Evolutionary conservation across 805 yeast species (phyloP).

Genomic region (Myxozyma melibiosi): DNA sequence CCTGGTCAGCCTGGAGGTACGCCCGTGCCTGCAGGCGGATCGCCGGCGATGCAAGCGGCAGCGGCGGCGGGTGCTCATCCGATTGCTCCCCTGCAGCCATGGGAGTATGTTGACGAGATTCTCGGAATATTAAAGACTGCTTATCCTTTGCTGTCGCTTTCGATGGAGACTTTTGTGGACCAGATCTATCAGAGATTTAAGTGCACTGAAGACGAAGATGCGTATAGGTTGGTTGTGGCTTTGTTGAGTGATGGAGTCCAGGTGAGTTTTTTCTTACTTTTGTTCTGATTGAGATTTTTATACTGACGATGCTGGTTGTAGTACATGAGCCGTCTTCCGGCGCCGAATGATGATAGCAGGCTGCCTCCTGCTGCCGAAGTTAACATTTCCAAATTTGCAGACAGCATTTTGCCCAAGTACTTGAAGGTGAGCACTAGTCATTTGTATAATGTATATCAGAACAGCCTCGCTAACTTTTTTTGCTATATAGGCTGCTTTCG

Average conservation of each 20-base stretch:
- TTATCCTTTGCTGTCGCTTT: constrained; percentile 87
- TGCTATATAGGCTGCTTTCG: constrained; percentile 84
- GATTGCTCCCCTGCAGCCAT: constrained; percentile 57
- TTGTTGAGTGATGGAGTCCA: constrained; percentile 91
- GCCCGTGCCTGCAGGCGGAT: constrained; percentile 8
- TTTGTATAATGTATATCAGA: too few relatives aligned
- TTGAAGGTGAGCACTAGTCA: constrained; percentile 51
- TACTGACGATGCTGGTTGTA: background rate
- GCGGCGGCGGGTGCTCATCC: constrained; percentile 27
- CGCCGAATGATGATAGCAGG: constrained; percentile 84
- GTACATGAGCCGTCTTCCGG: constrained; percentile 79
- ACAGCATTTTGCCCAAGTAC: constrained; percentile 85
- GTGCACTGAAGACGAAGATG: constrained; percentile 92
- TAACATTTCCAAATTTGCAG: constrained; percentile 85
- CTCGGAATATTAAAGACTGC: constrained; percentile 96
- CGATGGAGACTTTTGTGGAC: constrained; percentile 92
- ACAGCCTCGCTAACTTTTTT: constrained; percentile 60
- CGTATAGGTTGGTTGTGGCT: constrained; percentile 90
- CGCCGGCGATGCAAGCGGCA: constrained; percentile 30
- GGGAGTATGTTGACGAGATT: constrained; percentile 91
- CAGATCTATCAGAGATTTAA: constrained; percentile 93
- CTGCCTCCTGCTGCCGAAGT: constrained; percentile 91
- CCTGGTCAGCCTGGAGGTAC: constrained; percentile 8
- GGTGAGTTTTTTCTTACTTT: constrained; percentile 13
- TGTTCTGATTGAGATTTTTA: background rate